Conservation (phyloP, 176 grass and related monocot genomes). For the Typha latifolia region DNA sequence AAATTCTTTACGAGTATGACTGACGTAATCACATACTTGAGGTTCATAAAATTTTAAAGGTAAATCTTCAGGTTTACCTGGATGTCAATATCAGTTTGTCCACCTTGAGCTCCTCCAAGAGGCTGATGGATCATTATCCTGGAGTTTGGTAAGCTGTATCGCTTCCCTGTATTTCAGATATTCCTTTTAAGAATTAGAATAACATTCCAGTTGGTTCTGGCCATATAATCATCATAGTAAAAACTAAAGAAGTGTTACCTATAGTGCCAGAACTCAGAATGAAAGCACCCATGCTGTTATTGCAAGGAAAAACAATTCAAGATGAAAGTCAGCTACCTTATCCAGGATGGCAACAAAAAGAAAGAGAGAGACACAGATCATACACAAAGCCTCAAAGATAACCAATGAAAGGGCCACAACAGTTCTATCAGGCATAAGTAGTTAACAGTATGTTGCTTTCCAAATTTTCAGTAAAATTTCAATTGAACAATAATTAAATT, state of each 20-base stretch:
- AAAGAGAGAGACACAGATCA: not conserved
- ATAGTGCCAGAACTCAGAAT: conserved; percentile 68
- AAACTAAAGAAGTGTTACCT: conserved; percentile 26
- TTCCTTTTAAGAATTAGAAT: too few relatives aligned
- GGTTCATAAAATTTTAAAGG: not conserved
- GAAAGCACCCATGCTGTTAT: conserved; percentile 86
- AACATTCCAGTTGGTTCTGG: too few relatives aligned
- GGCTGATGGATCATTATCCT: conserved; percentile 99
- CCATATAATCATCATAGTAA: too few relatives aligned
- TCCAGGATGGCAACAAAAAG: not conserved
- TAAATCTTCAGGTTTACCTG: conserved; percentile 41
- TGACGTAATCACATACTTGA: too few relatives aligned
- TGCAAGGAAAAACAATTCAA: not conserved
- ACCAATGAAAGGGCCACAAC: not conserved
- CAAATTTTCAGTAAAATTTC: too few relatives aligned
- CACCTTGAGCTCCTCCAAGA: conserved; percentile 70
- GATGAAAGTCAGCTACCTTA: not conserved
- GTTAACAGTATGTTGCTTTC: too few relatives aligned
- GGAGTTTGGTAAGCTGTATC: conserved; percentile 89
- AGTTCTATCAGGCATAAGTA: not conserved
- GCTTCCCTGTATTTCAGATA: conserved; percentile 47
- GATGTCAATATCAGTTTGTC: conserved; percentile 79
- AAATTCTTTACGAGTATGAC: too few relatives aligned
- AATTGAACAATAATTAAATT: too few relatives aligned
- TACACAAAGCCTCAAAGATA: not conserved